Evolutionary conservation across 768 basidiomycete species (phyloP), one percentile per base, ranked within the genome.

Genomic region (Pilatotrama ljubarskyi): DNA sequence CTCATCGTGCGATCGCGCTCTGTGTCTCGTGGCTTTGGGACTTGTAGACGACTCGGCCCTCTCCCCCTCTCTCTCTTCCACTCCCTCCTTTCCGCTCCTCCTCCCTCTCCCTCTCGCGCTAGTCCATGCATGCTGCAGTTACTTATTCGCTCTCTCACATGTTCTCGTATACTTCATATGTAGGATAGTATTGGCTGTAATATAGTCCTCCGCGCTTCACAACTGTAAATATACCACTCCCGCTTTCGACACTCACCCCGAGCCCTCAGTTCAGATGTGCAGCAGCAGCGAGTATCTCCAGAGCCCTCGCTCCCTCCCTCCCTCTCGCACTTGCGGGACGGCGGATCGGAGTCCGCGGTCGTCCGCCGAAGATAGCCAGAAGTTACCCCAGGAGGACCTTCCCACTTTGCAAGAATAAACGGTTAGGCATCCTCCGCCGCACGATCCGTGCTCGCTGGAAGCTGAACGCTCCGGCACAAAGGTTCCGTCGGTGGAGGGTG

Each of bases 151-250:
- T 55, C 63, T 59, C 58, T 57, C 62, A 55, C 62, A 64, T 58
- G 59, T 57, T 60, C 63, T 60, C 58, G 59, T 50, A 51, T 57
- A 54, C 52, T 63, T 63, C 61, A 53, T 32, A 55, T 63, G 61
- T 63, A 63, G 61, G 56, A 63, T 63, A 63, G 57, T 63, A 63
- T 63, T 58, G 57, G 37, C 38, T 63, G 61, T 63, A 63, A 63
- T 63, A 58, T 63, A 63, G 61, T 48, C 35, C 43, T 51, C 36
- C 22, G 43, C 42, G 56, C 56, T 58, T 63, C 58, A 51, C n/a
- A n/a, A n/a, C 56, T 63, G 61, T 63, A 63, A 58, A 63, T 63
- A 63, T 63, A 63, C 61, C 55, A 44, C 51, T 32, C 52, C 40
- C 29, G 47, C 47, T 55, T 37, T 36, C 41, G 13, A 14, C 41